Percentiles rank a stretch among this genome's conserved stretches.
Evolutionary conservation across 23 red algal genomes (phyloP).

Genomic region (Gracilaria domingensis): DNA sequence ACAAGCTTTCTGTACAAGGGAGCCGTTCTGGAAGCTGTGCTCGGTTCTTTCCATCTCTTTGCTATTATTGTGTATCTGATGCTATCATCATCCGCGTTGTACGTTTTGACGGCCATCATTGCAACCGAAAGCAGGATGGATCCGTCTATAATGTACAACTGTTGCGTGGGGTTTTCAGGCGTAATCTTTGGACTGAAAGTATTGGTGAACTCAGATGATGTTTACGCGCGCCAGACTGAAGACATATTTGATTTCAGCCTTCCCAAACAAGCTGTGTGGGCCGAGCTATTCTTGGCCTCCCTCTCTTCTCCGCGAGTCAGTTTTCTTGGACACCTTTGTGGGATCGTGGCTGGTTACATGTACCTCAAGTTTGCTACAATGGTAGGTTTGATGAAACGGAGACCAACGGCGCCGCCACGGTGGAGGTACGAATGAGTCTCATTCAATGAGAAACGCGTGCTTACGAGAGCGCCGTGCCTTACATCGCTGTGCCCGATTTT

Average conservation of each 20-base stretch:
- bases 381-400: not conserved
- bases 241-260: constrained; percentile 43
- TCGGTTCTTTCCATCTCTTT: constrained; percentile 50
- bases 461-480: not conserved
- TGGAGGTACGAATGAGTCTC: not conserved
- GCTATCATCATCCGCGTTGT: constrained; percentile 31
- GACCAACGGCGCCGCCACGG: not conserved
- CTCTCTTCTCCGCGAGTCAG: constrained; percentile 39
- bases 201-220: constrained; percentile 33
- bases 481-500: no score
- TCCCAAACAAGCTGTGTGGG: constrained; percentile 25
- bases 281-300: constrained; percentile 51
- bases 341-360: constrained; percentile 45
- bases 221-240: constrained; percentile 17
- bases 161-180: constrained; percentile 62
- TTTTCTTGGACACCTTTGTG: constrained; percentile 65
- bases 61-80: constrained; percentile 51
- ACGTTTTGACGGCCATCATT: constrained; percentile 43
- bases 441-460: not conserved
- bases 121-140: constrained; percentile 17
- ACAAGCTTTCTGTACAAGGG: constrained; percentile 63
- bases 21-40: constrained; percentile 32
- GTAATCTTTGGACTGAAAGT: constrained; percentile 70
- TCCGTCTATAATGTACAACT: constrained; percentile 39
- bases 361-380: constrained; percentile 8